Evolutionary conservation across 1,284 basidiomycete species (phyloP), one percentile per base, ranked within the genome.

Genomic region (Heterobasidion irregulare): DNA sequence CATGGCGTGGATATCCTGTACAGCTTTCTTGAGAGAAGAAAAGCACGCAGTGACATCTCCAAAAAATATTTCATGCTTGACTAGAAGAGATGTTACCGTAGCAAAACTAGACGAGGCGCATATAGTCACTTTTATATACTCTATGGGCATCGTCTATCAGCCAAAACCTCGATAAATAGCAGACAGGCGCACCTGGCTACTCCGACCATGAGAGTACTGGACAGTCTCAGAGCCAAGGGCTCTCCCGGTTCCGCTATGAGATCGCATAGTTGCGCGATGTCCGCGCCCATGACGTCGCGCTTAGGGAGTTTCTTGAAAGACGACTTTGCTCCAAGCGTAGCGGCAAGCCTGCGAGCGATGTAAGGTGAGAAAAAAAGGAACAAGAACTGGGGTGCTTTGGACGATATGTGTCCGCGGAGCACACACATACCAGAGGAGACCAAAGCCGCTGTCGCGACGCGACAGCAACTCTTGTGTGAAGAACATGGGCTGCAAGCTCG

Each of bases 141-240:
- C 61, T 62, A 26, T 5, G 26, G 5, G 26, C 26, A 12, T 9
- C n/a, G 32, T 9, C 19, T 43, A 26, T 1, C 12, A 26, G 32
- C 19, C 1, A 38, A 15, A 36, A 8, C 35, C 26, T 26, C 26
- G 26, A 26, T 26, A n/a, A 36, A 13, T 7, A 16, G 8, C 18
- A 32, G 15, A 55, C 32, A 47, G 18, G 52, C 8, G 18, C 66
- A 93, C 92, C 92, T 82, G 19, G 86, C 87, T 18, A 89, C 92
- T 6, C 92, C 92, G 55, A 94, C 84, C 75, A 95, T 84, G 38
- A 95, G 70, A 65, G 91, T 91, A 57, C 90, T 92, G 10, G 91
- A 92, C 55, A 94, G 73, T 49, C 92, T 77, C 54, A 95, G 72
- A 1, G 92, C 91, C 46, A 95, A 76, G 43, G 92, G 92, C 62